phyloP scores from a whole-genome alignment of 2,329 filamentous ascomycete genomes.

The Aspergillus spinulosporus region DNA sequence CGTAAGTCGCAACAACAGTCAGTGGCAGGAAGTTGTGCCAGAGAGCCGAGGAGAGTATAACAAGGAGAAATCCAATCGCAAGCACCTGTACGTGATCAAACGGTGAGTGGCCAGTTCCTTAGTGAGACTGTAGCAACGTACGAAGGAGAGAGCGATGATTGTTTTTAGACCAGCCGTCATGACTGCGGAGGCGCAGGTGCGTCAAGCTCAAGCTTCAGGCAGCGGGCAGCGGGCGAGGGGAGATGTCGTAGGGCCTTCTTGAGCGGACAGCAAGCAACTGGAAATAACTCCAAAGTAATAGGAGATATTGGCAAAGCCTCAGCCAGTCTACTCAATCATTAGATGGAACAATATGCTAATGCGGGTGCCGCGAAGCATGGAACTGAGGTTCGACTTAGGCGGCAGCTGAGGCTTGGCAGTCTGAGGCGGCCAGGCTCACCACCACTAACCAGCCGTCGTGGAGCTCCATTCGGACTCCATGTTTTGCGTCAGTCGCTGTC shows the following conservation, averaged over 20 bases:
- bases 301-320: background rate
- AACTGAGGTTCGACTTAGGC: slow-evolving; percentile 26
- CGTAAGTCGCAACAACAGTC: slow-evolving; percentile 92
- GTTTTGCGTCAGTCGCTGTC: slow-evolving; percentile 36
- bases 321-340: background rate
- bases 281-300: background rate
- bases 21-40: slow-evolving; percentile 94
- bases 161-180: slow-evolving; percentile 91
- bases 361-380: slow-evolving; percentile 17
- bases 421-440: slow-evolving; percentile 21
- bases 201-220: slow-evolving; percentile 23
- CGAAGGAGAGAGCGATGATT: slow-evolving; percentile 98
- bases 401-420: slow-evolving; percentile 19
- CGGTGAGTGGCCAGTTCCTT: background rate
- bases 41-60: slow-evolving; percentile 95
- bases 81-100: slow-evolving; percentile 62
- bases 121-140: slow-evolving; percentile 44
- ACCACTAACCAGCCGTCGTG: slow-evolving; percentile 9
- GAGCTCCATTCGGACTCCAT: slow-evolving; percentile 9
- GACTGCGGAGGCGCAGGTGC: slow-evolving; percentile 32
- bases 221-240: background rate
- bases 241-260: slow-evolving; percentile 6
- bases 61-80: slow-evolving; percentile 96
- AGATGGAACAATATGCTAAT: slow-evolving; percentile 4
- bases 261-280: background rate